Base-by-base conservation (phyloP, 345 rosid species). In the Hypericum androsaemum region DNA sequence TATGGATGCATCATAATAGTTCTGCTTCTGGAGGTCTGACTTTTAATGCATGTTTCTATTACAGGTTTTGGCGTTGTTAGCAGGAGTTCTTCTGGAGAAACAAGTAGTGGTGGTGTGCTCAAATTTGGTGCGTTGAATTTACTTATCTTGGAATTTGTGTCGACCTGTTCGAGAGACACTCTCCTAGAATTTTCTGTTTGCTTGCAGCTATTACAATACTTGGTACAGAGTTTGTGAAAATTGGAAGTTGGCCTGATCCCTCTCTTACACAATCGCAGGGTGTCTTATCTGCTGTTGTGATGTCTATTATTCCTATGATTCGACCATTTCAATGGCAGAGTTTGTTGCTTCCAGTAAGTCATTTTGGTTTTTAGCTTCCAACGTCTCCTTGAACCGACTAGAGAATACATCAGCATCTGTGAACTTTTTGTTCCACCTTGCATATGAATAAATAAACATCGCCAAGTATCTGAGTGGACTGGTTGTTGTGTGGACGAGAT, bases 261-360 rank as follows among this genome's bases (percentile, higher is more conserved):
- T 5, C 54, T 13, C 66, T 69, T 54, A 10, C 11, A 50, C 17
- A 17, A 8, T 35, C 76, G 74, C 85, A 94, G 99, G 99, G 99
- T 71, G 77, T 94, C 64, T 67, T 94, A 57, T 88, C 99, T 39
- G 94, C 99, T 62, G 59, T 75, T 45, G 90, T 83, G 50, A 67
- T 88, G 52, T 94, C 99, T 61, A 73, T 88, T 58, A 68, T 79
- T 64, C 95, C 99, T 53, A 64, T 94, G 78, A 94, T 88, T 73
- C 78, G 79, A 9, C 99, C 99, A 28, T 94, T 88, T 80, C 88
- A 83, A 60, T 94, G 99, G 99, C 99, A 94, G 76, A 88, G 97
- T 74, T 73, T 94, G 67, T 72, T 88, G 60, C 87, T 94, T 71
- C 99, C 97, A 15, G 99, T 94, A 72, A 78, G 90, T 62, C 64